Conservation (phyloP, 768 basidiomycete genomes). For the Boletus sp. region DNA sequence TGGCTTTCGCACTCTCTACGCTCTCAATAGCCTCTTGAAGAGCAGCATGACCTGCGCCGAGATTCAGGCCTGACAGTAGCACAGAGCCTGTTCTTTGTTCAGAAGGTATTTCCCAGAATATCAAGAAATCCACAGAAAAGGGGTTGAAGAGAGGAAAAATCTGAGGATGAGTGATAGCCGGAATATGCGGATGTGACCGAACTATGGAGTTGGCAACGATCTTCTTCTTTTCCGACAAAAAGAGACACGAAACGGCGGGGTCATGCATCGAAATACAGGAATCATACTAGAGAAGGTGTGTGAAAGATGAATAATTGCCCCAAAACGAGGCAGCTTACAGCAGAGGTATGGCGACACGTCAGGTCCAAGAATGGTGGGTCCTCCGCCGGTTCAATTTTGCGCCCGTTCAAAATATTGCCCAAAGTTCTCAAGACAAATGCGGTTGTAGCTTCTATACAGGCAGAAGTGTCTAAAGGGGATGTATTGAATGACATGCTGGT, state of each 20-base stretch:
- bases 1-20: constrained; percentile 61
- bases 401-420: constrained; percentile 48
- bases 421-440: constrained; percentile 55
- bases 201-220: constrained; percentile 36
- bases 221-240: constrained; percentile 51
- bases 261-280: constrained; percentile 18
- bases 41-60: constrained; percentile 69
- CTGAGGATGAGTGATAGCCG: constrained; percentile 43
- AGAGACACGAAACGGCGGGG: constrained; percentile 38
- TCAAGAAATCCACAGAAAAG: constrained; percentile 61
- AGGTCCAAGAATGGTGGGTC: constrained; percentile 56
- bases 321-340: constrained; percentile 36
- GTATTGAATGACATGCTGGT: constrained; percentile 44
- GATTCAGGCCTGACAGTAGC: constrained; percentile 52
- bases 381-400: constrained; percentile 34
- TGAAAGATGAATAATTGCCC: not conserved
- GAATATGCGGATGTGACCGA: constrained; percentile 55
- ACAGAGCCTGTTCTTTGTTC: constrained; percentile 62
- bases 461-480: constrained; percentile 36
- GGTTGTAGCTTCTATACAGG: constrained; percentile 41
- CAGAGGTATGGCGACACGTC: constrained; percentile 44
- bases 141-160: constrained; percentile 87
- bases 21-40: constrained; percentile 60
- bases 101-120: constrained; percentile 74
- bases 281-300: constrained; percentile 8